phyloP scores from a whole-genome alignment of 2,329 filamentous ascomycete species.

The Colletotrichum godetiae region DNA sequence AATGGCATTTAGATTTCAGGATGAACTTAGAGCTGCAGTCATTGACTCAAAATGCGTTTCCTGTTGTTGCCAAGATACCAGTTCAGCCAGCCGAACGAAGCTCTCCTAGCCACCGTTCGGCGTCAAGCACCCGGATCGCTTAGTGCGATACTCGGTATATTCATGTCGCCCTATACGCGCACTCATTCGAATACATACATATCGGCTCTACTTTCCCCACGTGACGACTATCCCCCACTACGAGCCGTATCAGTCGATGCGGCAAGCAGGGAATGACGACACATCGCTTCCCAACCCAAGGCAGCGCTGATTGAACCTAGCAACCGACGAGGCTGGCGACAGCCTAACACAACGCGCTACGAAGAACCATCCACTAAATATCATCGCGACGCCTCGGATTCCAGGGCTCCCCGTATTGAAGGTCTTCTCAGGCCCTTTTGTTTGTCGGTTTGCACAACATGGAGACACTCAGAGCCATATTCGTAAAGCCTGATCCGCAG shows the following conservation, averaged over 20 bases:
- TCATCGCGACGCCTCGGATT: background rate
- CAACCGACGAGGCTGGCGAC: constrained; percentile 30
- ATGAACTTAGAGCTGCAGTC: background rate
- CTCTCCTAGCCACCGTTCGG: background rate
- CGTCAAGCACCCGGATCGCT: background rate
- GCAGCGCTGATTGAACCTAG: constrained; percentile 27
- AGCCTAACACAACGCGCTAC: constrained; percentile 17
- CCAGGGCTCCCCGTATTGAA: background rate
- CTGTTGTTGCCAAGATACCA: background rate
- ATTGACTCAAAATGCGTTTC: background rate
- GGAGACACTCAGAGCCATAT: constrained; percentile 88
- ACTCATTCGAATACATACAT: background rate
- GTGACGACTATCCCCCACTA: constrained; percentile 33
- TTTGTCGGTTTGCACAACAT: constrained; percentile 60
- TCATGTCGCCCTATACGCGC: background rate
- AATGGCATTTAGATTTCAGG: constrained; percentile 14
- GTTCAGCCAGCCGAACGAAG: constrained; percentile 6
- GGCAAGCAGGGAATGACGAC: constrained; percentile 30
- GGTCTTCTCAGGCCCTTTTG: constrained; percentile 5
- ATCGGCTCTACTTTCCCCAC: constrained; percentile 8
- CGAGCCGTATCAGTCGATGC: constrained; percentile 24
- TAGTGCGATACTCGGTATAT: background rate
- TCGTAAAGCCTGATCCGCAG: constrained; percentile 92
- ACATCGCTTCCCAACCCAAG: constrained; percentile 28
- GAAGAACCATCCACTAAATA: background rate